phyloP scores from a whole-genome alignment of 176 grass and related monocot species.

The Saccharum spontaneum region DNA sequence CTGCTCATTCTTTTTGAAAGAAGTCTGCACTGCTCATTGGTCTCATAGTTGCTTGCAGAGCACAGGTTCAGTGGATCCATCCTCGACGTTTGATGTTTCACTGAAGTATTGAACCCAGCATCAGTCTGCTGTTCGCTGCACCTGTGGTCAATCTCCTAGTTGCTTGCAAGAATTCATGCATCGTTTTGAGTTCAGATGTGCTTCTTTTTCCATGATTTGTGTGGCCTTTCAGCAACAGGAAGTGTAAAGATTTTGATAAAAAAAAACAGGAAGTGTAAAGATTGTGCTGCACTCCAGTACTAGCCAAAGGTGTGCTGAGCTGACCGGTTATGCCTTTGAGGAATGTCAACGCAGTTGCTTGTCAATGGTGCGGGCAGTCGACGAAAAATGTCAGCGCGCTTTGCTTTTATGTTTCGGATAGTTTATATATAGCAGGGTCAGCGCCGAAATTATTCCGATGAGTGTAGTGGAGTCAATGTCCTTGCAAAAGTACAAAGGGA shows the following conservation, averaged over 20 bases:
- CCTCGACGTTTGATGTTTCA: neutral
- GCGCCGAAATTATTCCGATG: neutral
- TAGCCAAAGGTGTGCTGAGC: neutral
- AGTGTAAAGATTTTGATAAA: neutral
- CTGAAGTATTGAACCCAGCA: neutral
- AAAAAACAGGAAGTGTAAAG: neutral
- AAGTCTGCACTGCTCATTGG: neutral
- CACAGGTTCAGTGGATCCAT: slow-evolving; percentile 1
- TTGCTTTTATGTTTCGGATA: slow-evolving; percentile 35
- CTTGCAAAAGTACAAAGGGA: neutral
- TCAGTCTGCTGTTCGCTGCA: neutral
- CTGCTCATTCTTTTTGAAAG: neutral
- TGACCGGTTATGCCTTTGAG: slow-evolving; percentile 13
- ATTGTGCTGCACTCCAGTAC: neutral
- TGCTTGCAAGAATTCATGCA: neutral
- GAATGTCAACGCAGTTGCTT: slow-evolving; percentile 21
- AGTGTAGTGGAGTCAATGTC: slow-evolving; percentile 14
- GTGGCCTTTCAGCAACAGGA: neutral
- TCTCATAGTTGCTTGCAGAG: neutral
- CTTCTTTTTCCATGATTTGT: neutral
- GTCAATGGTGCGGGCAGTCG: neutral
- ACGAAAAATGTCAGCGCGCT: slow-evolving; percentile 15
- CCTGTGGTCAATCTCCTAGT: neutral
- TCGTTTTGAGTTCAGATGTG: neutral
- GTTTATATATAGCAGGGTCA: slow-evolving; percentile 2